Base-by-base conservation (phyloP, 1,284 basidiomycete species). In the Ustilago xerochloae region DNA sequence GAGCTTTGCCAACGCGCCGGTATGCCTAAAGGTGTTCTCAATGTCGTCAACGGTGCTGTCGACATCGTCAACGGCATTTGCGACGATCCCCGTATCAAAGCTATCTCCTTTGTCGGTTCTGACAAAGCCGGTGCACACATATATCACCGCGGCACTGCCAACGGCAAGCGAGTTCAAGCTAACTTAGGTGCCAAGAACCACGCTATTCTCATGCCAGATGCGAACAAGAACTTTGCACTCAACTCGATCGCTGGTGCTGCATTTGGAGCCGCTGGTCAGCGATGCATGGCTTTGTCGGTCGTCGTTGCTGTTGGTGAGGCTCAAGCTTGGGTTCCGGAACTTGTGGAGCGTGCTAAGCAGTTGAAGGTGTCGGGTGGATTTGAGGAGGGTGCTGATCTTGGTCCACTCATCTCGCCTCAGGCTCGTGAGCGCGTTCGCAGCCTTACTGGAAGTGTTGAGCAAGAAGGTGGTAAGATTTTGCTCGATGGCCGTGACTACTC, bases 61-160 rank as follows among this genome's bases (percentile, higher is more conserved):
- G 90, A 91, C 9, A 93, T 92, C 1, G 96, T 99, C 59, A 97
- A 98, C 81, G 90, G 91, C 28, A 93, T 99, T 68, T 98, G 94
- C 84, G 94, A 97, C 84, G 89, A 95, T 83, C 91, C 93, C 15
- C 86, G 88, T 7, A 94, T 98, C 87, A 94, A 91, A 83, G 96
- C 95, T 9, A 94, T 98, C 84, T 93, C 92, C 76, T 98, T 99
- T 84, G 96, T 99, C n/a, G 96, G 96, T 24, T 93, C 94, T 39
- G 93, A 99, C 85, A 88, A 88, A 43, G 96, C 96, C 13, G 96
- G 96, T 43, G 91, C 90, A 76, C 94, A 98, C 84, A 98, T 99
- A 76, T 97, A 94, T 84, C 61, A 75, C 63, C 67, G 92, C 59
- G 93, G 91, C 15, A 92, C 91, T 0, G 87, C 88, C 75, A 91